Conservation (phyloP, 495 filamentous ascomycete species). For the Neurospora sp. region DNA sequence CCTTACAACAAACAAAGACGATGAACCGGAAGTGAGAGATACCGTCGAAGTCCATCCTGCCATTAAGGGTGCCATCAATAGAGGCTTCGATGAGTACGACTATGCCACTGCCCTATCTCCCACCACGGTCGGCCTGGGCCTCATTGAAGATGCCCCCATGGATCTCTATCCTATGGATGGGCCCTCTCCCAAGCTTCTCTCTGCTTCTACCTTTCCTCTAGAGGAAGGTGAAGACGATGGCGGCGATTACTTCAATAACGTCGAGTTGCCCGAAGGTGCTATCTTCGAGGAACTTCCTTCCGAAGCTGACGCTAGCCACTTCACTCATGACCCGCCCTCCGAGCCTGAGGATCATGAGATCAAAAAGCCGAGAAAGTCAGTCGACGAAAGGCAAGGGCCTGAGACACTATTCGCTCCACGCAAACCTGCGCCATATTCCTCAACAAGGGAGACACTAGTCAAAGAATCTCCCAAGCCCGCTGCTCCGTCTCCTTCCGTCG, state of each 20-base stretch:
- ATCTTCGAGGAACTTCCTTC: constrained; percentile 8
- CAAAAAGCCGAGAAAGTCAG: background rate
- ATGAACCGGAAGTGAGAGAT: background rate
- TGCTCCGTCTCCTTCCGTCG: background rate
- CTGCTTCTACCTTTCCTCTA: constrained; percentile 1
- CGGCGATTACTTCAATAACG: background rate
- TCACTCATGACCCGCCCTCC: constrained; percentile 30
- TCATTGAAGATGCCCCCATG: constrained; percentile 19
- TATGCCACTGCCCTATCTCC: background rate
- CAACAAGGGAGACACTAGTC: background rate
- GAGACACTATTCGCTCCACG: background rate
- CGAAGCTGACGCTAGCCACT: constrained; percentile 14
- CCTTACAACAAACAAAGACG: background rate
- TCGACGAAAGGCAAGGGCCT: background rate
- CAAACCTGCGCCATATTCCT: background rate
- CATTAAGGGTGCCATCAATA: background rate
- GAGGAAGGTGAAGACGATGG: constrained; percentile 6
- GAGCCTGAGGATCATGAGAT: constrained; percentile 18
- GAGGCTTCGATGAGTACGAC: background rate
- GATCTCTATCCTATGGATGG: constrained; percentile 15
- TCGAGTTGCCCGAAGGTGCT: background rate
- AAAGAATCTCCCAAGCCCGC: background rate
- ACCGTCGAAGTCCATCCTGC: background rate
- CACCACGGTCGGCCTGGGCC: constrained; percentile 12
- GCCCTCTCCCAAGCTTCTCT: constrained; percentile 19